phyloP scores from a whole-genome alignment of 2,329 filamentous ascomycete genomes.

The Paracamarosporium sp. region DNA sequence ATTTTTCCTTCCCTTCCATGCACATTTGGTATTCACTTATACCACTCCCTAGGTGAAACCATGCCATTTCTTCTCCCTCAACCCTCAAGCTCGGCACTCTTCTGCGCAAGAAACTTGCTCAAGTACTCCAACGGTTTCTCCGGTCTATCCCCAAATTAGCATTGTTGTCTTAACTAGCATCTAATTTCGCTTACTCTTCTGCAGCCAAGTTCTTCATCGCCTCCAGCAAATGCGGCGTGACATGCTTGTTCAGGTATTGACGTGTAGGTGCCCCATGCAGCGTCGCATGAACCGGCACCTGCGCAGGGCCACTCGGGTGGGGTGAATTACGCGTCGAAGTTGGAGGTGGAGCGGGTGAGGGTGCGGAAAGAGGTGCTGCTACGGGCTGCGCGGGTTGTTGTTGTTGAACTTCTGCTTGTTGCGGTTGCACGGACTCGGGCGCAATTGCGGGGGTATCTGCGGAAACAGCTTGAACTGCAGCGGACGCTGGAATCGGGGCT shows the following conservation, averaged over 20 bases:
- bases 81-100: constrained; percentile 57
- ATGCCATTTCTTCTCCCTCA: constrained; percentile 5
- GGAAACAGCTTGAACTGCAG: constrained; percentile 12
- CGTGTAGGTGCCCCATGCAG: constrained; percentile 57
- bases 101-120: constrained; percentile 54
- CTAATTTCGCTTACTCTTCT: constrained; percentile 45
- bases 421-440: constrained; percentile 5
- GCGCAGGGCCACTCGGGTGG: constrained; percentile 33
- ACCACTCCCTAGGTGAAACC: too few relatives aligned
- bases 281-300: constrained; percentile 45
- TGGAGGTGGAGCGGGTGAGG: constrained; percentile 20
- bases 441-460: constrained; percentile 1
- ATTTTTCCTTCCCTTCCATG: background rate
- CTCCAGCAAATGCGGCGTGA: constrained; percentile 59
- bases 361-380: constrained; percentile 16
- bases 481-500: constrained; percentile 6
- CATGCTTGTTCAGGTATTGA: constrained; percentile 57
- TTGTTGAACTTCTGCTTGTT: constrained; percentile 14
- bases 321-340: constrained; percentile 44
- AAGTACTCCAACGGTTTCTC: constrained; percentile 59
- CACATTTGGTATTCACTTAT: background rate
- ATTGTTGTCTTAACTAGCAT: too few relatives aligned
- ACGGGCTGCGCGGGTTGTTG: background rate
- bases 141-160: constrained; percentile 35
- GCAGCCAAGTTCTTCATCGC: constrained; percentile 59